phyloP scores from a whole-genome alignment of 768 basidiomycete species.

The Leccinum broughii region DNA sequence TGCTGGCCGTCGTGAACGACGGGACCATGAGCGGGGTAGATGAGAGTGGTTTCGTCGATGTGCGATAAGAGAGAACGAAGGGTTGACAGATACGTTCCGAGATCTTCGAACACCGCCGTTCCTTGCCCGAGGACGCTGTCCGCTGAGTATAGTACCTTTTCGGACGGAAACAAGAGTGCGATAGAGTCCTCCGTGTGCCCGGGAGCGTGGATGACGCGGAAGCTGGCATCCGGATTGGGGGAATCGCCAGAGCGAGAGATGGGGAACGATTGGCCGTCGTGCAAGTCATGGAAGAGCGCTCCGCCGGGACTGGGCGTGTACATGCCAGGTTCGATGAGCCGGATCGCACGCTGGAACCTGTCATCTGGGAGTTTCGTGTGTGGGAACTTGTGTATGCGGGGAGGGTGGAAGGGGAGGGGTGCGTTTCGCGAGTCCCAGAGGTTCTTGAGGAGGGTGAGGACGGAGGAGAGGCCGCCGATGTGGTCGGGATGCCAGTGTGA shows the following conservation, averaged over 20 bases:
- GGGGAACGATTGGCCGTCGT: constrained; percentile 52
- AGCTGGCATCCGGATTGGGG: constrained; percentile 16
- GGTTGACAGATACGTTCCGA: constrained; percentile 65
- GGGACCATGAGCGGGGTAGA: constrained; percentile 94
- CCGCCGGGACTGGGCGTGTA: constrained; percentile 49
- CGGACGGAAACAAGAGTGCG: constrained; percentile 65
- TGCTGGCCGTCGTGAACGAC: constrained; percentile 62
- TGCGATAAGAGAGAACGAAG: constrained; percentile 55
- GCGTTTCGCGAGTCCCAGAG: constrained; percentile 59
- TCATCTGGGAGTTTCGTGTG: constrained; percentile 34
- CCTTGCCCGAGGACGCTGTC: constrained; percentile 92
- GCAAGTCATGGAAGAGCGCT: constrained; percentile 55
- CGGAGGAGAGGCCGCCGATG: constrained; percentile 67
- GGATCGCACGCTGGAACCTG: constrained; percentile 36
- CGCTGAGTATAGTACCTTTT: constrained; percentile 81
- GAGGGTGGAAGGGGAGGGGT: constrained; percentile 54
- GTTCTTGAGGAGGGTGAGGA: constrained; percentile 62
- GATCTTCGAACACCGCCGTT: constrained; percentile 85
- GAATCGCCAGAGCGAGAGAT: constrained; percentile 22
- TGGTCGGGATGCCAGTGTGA: constrained; percentile 94
- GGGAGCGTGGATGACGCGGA: constrained; percentile 80
- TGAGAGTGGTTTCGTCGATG: constrained; percentile 42
- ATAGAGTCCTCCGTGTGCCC: constrained; percentile 92
- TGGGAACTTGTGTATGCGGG: constrained; percentile 76
- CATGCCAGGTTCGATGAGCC: constrained; percentile 40